phyloP scores from a whole-genome alignment of 805 yeast genomes.

The Starmera quercuum region DNA sequence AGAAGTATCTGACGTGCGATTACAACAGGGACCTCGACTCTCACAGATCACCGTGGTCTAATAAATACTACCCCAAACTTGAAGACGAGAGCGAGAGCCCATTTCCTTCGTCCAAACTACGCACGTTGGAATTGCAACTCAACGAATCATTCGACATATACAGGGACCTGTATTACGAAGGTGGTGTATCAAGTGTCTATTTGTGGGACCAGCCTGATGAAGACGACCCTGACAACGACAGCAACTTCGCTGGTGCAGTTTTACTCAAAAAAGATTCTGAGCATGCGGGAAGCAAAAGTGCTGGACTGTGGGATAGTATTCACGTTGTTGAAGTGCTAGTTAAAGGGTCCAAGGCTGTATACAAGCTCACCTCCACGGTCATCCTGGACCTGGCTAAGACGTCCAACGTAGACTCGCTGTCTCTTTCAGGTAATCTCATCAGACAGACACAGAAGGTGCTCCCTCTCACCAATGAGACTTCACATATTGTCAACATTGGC shows the following conservation, averaged over 20 bases:
- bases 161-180: constrained; percentile 91
- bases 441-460: constrained; percentile 66
- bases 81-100: constrained; percentile 65
- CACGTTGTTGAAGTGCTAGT: constrained; percentile 78
- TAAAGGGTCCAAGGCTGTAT: constrained; percentile 32
- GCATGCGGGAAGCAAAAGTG: constrained; percentile 23
- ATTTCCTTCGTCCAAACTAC: constrained; percentile 55
- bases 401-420: constrained; percentile 28
- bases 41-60: constrained; percentile 86
- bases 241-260: constrained; percentile 87
- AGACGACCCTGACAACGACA: constrained; percentile 31
- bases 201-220: constrained; percentile 77
- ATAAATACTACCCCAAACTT: constrained; percentile 52
- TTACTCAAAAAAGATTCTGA: constrained; percentile 65
- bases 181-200: constrained; percentile 84
- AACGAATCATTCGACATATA: constrained; percentile 90
- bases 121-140: constrained; percentile 72
- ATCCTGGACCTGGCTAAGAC: constrained; percentile 53
- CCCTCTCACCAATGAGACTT: constrained; percentile 35
- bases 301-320: constrained; percentile 72
- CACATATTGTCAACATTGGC: constrained; percentile 86
- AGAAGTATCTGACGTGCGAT: constrained; percentile 78
- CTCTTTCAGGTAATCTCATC: constrained; percentile 75
- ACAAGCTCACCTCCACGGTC: constrained; percentile 81
- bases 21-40: constrained; percentile 94